Evolutionary conservation across 495 filamentous ascomycete species (phyloP), one percentile per base, ranked within the genome.

Genomic region (Penicillium lagena): DNA sequence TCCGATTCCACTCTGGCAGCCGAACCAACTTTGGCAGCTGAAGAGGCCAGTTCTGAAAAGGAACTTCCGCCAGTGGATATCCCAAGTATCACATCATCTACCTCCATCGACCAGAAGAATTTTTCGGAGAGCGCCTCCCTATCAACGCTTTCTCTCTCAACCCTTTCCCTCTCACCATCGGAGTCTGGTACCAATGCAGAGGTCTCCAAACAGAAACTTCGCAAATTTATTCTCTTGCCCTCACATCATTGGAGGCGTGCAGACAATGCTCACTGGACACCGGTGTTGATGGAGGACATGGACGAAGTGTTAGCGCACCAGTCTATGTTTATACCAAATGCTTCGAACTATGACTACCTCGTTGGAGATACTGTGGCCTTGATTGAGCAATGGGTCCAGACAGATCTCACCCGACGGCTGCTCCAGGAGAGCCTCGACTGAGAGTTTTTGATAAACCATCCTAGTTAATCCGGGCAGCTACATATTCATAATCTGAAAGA

Each of bases 301-400:
- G 88, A 95, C 55, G 86, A 95, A 55, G 86, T 95, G 4, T 80
- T 76, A 7, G 90, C 90, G 4, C 90, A 96, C 60, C 89, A 86
- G 41, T 82, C 86, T 3, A 66, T 96, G 44, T 96, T 96, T 60
- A 79, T 88, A 34, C 67, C 78, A 0, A 76, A 51, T 14, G 68
- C 73, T 15, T 57, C 66, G 45, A 64, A 87, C 34, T 94, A 96
- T 59, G 86, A 91, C 55, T 60, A 62, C 50, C 66, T 95, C 9
- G 83, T 94, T 32, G 83, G 80, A 1, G 87, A 91, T 62, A 83
- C 88, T 1, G 83, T 78, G 11, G 69, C 68, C 12, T 70, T 80
- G 47, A 76, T 95, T 31, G 80, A 86, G 48, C 68, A 68, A 31
- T 95, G 90, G 89, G 76, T 93, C 12, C 66, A 76, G 30, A 80